A percentile compares a stretch with the other conserved stretches of the same genome.
Evolutionary conservation across 1,139 yeast species (phyloP).

Genomic region (Geotrichum aggregatum): DNA sequence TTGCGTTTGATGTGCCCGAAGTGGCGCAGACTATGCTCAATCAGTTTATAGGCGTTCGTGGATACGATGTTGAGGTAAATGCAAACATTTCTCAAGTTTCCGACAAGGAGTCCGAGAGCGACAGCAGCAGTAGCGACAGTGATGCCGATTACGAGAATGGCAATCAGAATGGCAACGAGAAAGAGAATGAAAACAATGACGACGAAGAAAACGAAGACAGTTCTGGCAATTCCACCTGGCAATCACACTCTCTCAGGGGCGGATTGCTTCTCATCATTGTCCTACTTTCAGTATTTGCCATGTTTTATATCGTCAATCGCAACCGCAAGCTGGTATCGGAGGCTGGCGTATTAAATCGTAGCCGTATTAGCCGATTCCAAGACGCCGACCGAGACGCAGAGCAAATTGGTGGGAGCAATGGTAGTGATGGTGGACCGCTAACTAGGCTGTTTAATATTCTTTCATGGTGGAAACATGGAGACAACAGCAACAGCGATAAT

Average conservation of each 20-base stretch:
- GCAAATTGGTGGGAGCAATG: no score
- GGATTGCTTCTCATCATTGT: neutral
- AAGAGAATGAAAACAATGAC: neutral
- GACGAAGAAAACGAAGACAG: neutral
- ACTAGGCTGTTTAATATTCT: neutral
- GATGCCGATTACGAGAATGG: neutral
- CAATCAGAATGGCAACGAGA: neutral
- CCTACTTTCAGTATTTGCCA: neutral
- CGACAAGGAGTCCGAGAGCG: neutral
- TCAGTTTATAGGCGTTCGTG: slow-evolving; percentile 21
- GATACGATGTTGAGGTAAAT: slow-evolving; percentile 6
- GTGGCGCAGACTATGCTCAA: slow-evolving; percentile 59
- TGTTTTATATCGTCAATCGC: neutral
- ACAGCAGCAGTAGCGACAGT: neutral
- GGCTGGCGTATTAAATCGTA: neutral
- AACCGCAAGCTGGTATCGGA: neutral
- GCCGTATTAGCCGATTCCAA: neutral
- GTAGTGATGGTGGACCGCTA: neutral
- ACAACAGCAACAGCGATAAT: no score
- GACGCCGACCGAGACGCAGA: neutral
- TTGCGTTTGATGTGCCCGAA: slow-evolving; percentile 77
- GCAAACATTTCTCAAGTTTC: neutral
- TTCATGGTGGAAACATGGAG: neutral
- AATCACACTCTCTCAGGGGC: neutral
- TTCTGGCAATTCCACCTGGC: neutral